Conservation (phyloP, 2,329 filamentous ascomycete genomes). For the Thelonectria rubi region DNA sequence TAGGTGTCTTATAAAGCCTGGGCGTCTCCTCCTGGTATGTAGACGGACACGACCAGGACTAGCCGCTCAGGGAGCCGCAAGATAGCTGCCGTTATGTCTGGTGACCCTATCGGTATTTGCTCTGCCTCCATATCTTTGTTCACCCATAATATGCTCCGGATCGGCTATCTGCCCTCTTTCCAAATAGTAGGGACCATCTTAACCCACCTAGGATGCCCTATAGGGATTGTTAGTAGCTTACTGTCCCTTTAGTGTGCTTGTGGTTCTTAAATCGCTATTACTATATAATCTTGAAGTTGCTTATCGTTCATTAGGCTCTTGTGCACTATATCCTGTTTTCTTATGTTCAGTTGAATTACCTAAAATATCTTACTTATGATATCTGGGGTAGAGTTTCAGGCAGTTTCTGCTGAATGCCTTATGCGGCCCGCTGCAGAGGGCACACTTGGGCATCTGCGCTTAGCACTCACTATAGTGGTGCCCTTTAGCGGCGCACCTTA, state of each 20-base stretch:
- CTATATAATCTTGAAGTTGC: conserved; percentile 13
- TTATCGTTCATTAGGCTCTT: conserved; percentile 19
- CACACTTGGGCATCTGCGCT: background rate
- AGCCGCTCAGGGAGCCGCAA: no score
- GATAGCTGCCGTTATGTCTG: no score
- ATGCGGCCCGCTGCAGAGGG: conserved; percentile 12
- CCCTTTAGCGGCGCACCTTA: conserved; percentile 6
- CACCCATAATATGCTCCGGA: conserved; percentile 16
- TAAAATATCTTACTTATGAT: conserved; percentile 4
- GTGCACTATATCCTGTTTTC: background rate
- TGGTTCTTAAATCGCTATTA: conserved; percentile 17
- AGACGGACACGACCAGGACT: no score
- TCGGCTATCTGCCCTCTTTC: conserved; percentile 7
- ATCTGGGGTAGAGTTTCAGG: conserved; percentile 6
- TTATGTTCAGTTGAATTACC: conserved; percentile 13
- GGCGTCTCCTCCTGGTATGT: no score
- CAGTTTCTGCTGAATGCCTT: conserved; percentile 15
- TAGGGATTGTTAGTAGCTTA: conserved; percentile 13
- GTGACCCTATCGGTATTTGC: conserved; percentile 5
- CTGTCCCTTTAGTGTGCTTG: conserved; percentile 9
- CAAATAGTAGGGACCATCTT: conserved; percentile 13
- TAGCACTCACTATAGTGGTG: background rate
- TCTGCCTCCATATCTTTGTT: conserved; percentile 18
- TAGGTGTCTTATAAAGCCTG: no score
- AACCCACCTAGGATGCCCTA: conserved; percentile 10